A percentile compares a stretch with the other conserved stretches of the same genome.
phyloP scores from a whole-genome alignment of 2,329 filamentous ascomycete genomes.

The Fusarium sp. region DNA sequence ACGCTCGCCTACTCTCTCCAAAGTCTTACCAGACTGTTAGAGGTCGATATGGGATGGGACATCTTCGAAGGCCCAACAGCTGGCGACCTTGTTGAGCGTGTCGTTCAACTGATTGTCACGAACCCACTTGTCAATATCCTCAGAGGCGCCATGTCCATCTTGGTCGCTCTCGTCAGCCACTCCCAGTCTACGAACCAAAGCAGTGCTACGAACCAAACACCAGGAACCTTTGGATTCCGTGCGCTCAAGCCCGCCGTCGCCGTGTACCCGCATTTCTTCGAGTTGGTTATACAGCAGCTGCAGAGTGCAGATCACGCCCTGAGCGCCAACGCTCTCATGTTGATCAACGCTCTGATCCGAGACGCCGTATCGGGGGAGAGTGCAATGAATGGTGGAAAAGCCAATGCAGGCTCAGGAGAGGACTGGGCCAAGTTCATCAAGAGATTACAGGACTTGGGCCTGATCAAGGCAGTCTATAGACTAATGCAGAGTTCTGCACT shows the following conservation, averaged over 20 bases:
- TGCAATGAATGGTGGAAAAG: slow-evolving; percentile 56
- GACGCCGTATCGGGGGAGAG: slow-evolving; percentile 86
- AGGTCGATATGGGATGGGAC: slow-evolving; percentile 99
- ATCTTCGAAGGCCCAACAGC: slow-evolving; percentile 75
- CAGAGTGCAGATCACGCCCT: slow-evolving; percentile 95
- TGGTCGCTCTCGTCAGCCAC: slow-evolving; percentile 92
- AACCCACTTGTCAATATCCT: slow-evolving; percentile 98
- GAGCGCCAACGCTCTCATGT: slow-evolving; percentile 93
- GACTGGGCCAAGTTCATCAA: slow-evolving; percentile 98
- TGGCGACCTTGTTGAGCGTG: slow-evolving; percentile 77
- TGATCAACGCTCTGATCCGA: slow-evolving; percentile 94
- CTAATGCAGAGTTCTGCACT: slow-evolving; percentile 95
- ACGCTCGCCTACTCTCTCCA: slow-evolving; percentile 96
- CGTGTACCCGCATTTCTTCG: slow-evolving; percentile 92
- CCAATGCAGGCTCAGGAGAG: slow-evolving; percentile 58
- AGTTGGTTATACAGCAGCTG: slow-evolving; percentile 90
- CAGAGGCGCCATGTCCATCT: slow-evolving; percentile 94
- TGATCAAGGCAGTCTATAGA: slow-evolving; percentile 91
- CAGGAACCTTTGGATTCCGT: slow-evolving; percentile 85
- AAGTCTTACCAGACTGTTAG: slow-evolving; percentile 86
- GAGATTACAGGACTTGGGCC: slow-evolving; percentile 88
- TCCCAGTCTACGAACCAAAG: slow-evolving; percentile 70
- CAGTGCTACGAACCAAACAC: slow-evolving; percentile 54
- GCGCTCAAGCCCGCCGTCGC: slow-evolving; percentile 93
- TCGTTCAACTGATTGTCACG: slow-evolving; percentile 93